Percentiles rank a stretch among this genome's conserved stretches.
phyloP scores from a whole-genome alignment of 2,329 filamentous ascomycete species.

The Cercospora sp. region DNA sequence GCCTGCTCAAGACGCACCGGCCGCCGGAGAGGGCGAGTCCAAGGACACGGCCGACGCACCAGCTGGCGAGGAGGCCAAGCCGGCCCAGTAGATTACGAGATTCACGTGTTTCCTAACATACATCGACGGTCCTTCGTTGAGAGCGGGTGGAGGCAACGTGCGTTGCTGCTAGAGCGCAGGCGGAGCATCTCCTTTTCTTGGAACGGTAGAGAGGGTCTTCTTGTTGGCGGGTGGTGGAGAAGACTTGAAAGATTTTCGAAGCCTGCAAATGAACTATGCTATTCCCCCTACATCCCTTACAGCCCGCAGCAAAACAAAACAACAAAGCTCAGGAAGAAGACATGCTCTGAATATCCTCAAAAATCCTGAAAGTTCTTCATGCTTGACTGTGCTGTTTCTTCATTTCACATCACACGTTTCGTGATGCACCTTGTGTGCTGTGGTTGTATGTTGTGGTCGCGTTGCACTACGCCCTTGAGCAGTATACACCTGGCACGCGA shows the following conservation, averaged over 20 bases:
- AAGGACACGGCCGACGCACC: slow-evolving; percentile 59
- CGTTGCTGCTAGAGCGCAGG: slow-evolving; percentile 26
- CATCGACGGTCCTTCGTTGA: slow-evolving; percentile 29
- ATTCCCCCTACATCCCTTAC: slow-evolving; percentile 26
- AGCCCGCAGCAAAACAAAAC: slow-evolving; percentile 23
- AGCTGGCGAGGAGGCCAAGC: slow-evolving; percentile 52
- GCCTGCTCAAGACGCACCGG: slow-evolving; percentile 58
- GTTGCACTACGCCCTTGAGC: slow-evolving; percentile 8
- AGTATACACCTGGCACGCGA: slow-evolving; percentile 9
- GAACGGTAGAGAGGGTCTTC: slow-evolving; percentile 15
- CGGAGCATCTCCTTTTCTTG: slow-evolving; percentile 31
- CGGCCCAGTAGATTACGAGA: slow-evolving; percentile 43
- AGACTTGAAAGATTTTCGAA: neutral
- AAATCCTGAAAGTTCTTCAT: slow-evolving; percentile 22
- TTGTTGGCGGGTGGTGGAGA: neutral
- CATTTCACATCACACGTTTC: slow-evolving; percentile 4
- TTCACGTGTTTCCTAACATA: slow-evolving; percentile 24
- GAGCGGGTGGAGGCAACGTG: slow-evolving; percentile 26
- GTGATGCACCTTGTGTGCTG: neutral
- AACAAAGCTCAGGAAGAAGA: neutral
- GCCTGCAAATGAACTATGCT: slow-evolving; percentile 16
- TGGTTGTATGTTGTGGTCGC: slow-evolving; percentile 7
- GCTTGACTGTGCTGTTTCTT: neutral
- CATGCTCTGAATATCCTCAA: slow-evolving; percentile 9
- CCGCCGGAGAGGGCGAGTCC: slow-evolving; percentile 52